Evolutionary conservation across 345 rosid genomes (phyloP).

Genomic region (Punica granatum): DNA sequence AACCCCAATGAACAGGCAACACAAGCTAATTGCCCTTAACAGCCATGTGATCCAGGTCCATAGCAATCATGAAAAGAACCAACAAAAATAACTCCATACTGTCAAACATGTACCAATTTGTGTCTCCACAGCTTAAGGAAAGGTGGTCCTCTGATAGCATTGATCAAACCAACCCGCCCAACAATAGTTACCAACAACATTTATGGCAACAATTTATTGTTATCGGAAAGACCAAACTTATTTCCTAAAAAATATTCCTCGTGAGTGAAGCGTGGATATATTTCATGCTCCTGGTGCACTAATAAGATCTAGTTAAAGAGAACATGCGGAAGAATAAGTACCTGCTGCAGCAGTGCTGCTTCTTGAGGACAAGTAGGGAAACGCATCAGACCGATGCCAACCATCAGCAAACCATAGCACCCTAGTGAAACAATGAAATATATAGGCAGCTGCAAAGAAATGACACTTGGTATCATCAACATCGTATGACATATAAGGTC

Average conservation of each 20-base stretch:
- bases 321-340: conserved; percentile 6
- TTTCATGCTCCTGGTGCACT: neutral
- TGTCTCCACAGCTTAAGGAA: neutral
- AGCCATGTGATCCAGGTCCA: neutral
- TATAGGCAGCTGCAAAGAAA: conserved; percentile 27
- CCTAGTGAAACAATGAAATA: conserved; percentile 34
- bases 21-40: neutral
- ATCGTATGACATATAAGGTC: neutral
- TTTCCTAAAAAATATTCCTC: neutral
- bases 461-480: neutral
- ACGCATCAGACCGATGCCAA: conserved; percentile 37
- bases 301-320: neutral
- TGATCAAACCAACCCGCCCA: neutral
- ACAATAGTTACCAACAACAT: neutral
- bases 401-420: conserved; percentile 45
- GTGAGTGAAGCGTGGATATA: neutral
- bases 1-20: neutral
- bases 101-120: neutral
- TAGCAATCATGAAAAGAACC: neutral
- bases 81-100: neutral
- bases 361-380: conserved; percentile 45
- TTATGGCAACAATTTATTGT: neutral
- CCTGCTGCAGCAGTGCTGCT: conserved; percentile 38
- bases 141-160: neutral
- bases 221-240: neutral